A percentile compares a stretch with the other conserved stretches of the same genome.
Evolutionary conservation across 2,329 filamentous ascomycete species (phyloP).

Genomic region (Coniochaeta sp.): DNA sequence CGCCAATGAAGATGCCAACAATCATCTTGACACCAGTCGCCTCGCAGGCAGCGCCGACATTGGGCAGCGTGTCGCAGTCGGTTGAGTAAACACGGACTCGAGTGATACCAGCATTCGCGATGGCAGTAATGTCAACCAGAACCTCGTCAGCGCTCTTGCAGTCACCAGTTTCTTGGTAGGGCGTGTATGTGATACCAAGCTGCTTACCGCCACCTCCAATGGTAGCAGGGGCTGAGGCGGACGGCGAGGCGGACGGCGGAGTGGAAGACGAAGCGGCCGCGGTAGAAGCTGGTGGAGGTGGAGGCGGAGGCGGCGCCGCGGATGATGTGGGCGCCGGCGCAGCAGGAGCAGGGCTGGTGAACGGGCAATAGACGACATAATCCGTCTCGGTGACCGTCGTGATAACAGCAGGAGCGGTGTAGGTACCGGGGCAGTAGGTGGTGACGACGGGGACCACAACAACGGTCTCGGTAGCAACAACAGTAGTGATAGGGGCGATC

Average conservation of each 20-base stretch:
- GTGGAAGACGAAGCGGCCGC: slow-evolving; percentile 15
- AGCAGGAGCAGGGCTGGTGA: slow-evolving; percentile 32
- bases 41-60: slow-evolving; percentile 63
- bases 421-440: slow-evolving; percentile 61
- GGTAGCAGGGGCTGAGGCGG: neutral
- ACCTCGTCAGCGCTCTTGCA: slow-evolving; percentile 62
- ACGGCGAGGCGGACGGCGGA: slow-evolving; percentile 11
- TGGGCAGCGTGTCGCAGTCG: slow-evolving; percentile 76
- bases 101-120: slow-evolving; percentile 60
- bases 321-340: slow-evolving; percentile 16
- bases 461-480: slow-evolving; percentile 41
- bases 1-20: slow-evolving; percentile 79
- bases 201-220: slow-evolving; percentile 38
- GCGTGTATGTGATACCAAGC: slow-evolving; percentile 76
- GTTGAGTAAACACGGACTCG: slow-evolving; percentile 81
- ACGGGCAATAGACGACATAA: slow-evolving; percentile 66
- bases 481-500: slow-evolving; percentile 61
- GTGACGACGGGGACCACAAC: slow-evolving; percentile 60
- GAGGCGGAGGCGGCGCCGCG: slow-evolving; percentile 17
- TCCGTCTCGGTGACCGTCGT: slow-evolving; percentile 64
- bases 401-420: slow-evolving; percentile 59
- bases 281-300: slow-evolving; percentile 11
- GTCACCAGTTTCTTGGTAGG: slow-evolving; percentile 51
- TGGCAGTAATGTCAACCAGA: slow-evolving; percentile 49
- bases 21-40: slow-evolving; percentile 69